A percentile compares a stretch with the other conserved stretches of the same genome.
These are phyloP conservation scores for Capsicum chinense DNA, from an alignment of 257 asterid species.

Conservation along the genomic window DNA sequence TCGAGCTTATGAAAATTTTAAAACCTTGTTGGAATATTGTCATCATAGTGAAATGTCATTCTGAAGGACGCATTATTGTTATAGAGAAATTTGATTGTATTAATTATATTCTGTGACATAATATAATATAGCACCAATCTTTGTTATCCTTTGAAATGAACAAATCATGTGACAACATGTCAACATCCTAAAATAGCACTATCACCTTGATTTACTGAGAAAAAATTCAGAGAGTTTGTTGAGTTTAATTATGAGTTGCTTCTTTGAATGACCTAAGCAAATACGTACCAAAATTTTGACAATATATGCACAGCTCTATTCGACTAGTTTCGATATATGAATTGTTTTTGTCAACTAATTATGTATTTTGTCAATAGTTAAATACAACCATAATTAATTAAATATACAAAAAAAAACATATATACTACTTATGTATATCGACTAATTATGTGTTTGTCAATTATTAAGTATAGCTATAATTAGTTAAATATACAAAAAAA, in stretches of 20 bases:
- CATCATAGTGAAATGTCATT: too few relatives aligned
- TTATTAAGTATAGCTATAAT: too few relatives aligned
- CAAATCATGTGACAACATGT: slow-evolving; percentile 26
- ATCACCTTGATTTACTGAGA: neutral
- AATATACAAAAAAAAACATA: too few relatives aligned
- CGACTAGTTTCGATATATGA: neutral
- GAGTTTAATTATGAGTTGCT: neutral
- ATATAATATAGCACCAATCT: neutral
- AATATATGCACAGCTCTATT: neutral
- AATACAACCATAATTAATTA: too few relatives aligned
- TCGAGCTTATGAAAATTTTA: accelerated
- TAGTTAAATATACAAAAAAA: too few relatives aligned
- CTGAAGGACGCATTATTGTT: neutral
- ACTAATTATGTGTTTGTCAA: too few relatives aligned
- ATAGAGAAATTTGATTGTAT: neutral
- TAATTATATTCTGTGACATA: neutral
- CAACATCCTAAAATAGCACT: slow-evolving; percentile 30
- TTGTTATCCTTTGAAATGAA: slow-evolving; percentile 6
- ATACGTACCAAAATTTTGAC: neutral
- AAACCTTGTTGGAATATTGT: neutral
- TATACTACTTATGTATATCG: too few relatives aligned
- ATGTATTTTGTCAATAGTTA: too few relatives aligned
- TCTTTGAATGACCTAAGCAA: slow-evolving; percentile 31
- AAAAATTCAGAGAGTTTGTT: neutral
- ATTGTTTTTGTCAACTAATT: neutral